Conservation (phyloP, 441 rosid genomes). For the Pelargonium cotyledonis region DNA sequence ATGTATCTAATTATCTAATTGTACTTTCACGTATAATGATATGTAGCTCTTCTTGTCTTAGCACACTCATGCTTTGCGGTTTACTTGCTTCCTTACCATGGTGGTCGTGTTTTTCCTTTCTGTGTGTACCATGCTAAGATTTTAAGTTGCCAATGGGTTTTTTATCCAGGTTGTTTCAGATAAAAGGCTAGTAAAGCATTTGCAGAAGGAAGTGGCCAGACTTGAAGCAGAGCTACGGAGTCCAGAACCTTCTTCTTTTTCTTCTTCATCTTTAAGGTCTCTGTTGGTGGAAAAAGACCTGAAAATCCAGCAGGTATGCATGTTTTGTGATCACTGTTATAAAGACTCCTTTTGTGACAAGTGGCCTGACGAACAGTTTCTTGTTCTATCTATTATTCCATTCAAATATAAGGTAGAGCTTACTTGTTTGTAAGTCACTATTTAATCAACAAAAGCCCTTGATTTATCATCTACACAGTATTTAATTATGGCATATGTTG, state of each 20-base stretch:
- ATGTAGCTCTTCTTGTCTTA: background rate
- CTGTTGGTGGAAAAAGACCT: slow-evolving; percentile 74
- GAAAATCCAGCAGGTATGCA: slow-evolving; percentile 68
- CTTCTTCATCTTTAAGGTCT: slow-evolving; percentile 5
- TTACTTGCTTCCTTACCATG: background rate
- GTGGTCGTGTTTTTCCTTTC: background rate
- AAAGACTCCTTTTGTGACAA: background rate
- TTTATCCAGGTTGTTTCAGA: slow-evolving; percentile 75
- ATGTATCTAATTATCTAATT: too few species aligned
- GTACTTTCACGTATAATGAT: too few species aligned
- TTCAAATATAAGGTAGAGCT: too few species aligned
- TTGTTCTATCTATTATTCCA: too few species aligned
- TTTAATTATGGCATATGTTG: too few species aligned
- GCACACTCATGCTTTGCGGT: background rate
- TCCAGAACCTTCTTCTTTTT: slow-evolving; percentile 36
- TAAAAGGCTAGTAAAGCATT: slow-evolving; percentile 91
- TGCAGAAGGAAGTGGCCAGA: slow-evolving; percentile 96
- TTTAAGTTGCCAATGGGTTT: background rate
- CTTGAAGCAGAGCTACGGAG: slow-evolving; percentile 94
- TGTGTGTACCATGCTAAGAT: background rate
- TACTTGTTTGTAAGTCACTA: too few species aligned
- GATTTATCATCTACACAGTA: too few species aligned
- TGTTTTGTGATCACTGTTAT: background rate
- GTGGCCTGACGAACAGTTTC: too few species aligned
- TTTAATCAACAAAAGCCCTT: too few species aligned